Base-by-base conservation (phyloP, 108 stramenopile genomes). In the Parietichytrium sp. region DNA sequence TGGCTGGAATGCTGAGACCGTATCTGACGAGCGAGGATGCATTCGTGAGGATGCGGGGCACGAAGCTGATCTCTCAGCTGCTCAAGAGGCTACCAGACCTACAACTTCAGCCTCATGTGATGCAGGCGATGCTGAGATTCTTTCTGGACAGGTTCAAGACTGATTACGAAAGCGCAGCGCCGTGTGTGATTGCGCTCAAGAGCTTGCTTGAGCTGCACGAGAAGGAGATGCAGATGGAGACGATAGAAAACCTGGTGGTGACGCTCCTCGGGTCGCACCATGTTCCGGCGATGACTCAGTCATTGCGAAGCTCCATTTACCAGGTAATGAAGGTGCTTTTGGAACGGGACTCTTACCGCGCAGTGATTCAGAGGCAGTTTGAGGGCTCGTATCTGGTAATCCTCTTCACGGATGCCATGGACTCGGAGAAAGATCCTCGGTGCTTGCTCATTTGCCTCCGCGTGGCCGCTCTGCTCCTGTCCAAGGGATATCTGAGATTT, bases 11-110 rank as follows among this genome's bases (percentile, higher is more conserved):
- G 20, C 61, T 72, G 23, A 36, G 61, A 20, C 61, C 61, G 16
- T 72, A 72, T 2, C 61, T 72, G 16, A 72, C 61, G 33, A 33
- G 45, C 61, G 61, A 72, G 61, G 61, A 72, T 38, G 61, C 38
- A 33, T 72, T 45, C 3, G 61, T 72, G 33, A 33, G 61, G 20
- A 72, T 72, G 61, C 61, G 61, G 38, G 61, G 61, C 6, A 72
- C 61, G 38, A 72, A 72, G 33, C 61, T 72, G 6, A 33, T 72
- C 15, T 33, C 61, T 7, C 61, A 72, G 42, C 38, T 72, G 10
- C 36, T 72, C 61, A 33, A 72, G 61, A 33, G 61, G 6, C 61
- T 72, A 6, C 61, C 61, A 1, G 61, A 72, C 61, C 61, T 72
- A 15, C 18, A 45, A 13, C 61, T 72, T 42, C 38, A 72, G 15